Evolutionary conservation across 768 basidiomycete species (phyloP).

Genomic region (Pleurotus tuber-regium): DNA sequence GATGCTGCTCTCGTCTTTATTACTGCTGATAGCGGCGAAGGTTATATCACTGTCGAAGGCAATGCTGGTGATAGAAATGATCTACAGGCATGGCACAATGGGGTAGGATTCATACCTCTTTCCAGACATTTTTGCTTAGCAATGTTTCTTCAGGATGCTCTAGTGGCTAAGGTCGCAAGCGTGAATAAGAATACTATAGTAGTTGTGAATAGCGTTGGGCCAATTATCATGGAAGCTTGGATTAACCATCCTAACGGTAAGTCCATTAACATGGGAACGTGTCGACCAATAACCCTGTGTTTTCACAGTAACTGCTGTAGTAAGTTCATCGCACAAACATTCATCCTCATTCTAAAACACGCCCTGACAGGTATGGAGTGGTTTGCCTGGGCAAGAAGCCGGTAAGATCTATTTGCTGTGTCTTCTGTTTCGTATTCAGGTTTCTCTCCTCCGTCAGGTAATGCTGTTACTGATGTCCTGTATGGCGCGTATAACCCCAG

Average conservation of each 20-base stretch:
- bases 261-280: too few relatives aligned
- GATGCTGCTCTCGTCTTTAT: constrained; percentile 54
- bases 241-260: constrained; percentile 50
- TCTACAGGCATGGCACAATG: constrained; percentile 48
- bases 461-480: constrained; percentile 54
- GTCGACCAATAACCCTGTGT: too few relatives aligned
- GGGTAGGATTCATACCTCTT: constrained; percentile 26
- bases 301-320: constrained; percentile 33
- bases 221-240: constrained; percentile 57
- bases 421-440: too few relatives aligned
- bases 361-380: constrained; percentile 42
- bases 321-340: constrained; percentile 16
- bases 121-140: background rate
- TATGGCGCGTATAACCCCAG: constrained; percentile 62
- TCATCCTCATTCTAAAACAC: background rate
- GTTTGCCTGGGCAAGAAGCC: constrained; percentile 62
- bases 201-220: constrained; percentile 64
- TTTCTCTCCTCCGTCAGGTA: constrained; percentile 35
- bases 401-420: constrained; percentile 30
- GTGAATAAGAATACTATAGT: constrained; percentile 63
- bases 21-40: constrained; percentile 45
- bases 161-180: constrained; percentile 49
- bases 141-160: constrained; percentile 34
- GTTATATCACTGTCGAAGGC: constrained; percentile 45
- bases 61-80: constrained; percentile 56